Conservation (phyloP, 305 asterid species). For the Euphrasia arctica region DNA sequence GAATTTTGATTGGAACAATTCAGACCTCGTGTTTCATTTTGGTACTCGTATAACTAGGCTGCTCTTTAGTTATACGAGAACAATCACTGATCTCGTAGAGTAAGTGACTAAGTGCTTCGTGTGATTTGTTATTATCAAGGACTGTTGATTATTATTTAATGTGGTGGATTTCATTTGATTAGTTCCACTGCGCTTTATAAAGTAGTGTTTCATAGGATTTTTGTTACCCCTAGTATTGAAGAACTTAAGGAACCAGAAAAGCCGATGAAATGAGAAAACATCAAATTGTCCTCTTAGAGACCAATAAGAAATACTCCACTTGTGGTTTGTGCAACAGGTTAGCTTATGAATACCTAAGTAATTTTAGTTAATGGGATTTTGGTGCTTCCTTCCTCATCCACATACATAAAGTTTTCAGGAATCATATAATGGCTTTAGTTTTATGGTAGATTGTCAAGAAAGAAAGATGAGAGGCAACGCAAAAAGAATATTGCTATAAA, state of each 20-base stretch:
- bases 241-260: too few relatives aligned
- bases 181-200: conserved; percentile 2
- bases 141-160: conserved; percentile 1
- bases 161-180: not conserved
- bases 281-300: not conserved
- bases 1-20: not conserved
- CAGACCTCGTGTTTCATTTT: not conserved
- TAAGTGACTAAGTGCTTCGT: not conserved
- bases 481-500: conserved; percentile 6
- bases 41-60: not conserved
- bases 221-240: not conserved
- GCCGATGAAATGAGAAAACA: not conserved
- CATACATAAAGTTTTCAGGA: not conserved
- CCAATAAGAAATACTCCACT: not conserved
- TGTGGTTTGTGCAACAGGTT: not conserved
- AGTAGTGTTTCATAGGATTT: not conserved
- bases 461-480: not conserved
- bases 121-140: conserved; percentile 12
- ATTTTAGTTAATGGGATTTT: too few relatives aligned
- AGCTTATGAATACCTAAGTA: not conserved
- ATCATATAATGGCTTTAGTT: not conserved
- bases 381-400: too few relatives aligned
- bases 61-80: not conserved
- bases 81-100: not conserved
- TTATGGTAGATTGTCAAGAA: not conserved